Conservation (phyloP, 176 grass and related monocot genomes). For the Oropetium thomaeum region DNA sequence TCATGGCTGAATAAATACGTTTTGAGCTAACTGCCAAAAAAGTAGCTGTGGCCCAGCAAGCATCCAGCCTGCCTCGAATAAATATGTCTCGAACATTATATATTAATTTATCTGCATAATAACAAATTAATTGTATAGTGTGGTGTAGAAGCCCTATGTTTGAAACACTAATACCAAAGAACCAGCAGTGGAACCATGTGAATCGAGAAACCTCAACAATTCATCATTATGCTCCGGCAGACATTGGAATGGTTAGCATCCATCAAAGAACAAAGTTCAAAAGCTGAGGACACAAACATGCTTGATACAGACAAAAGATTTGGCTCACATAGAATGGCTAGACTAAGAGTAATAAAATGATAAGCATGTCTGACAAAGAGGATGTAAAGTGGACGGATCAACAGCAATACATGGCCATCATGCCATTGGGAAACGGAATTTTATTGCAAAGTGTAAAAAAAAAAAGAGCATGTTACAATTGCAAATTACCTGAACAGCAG, state of each 20-base stretch:
- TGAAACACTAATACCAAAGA: background rate
- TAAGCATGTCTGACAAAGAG: slow-evolving; percentile 13
- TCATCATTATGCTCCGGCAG: background rate
- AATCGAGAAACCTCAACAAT: background rate
- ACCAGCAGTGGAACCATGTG: background rate
- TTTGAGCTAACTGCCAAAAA: background rate
- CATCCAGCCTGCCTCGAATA: background rate
- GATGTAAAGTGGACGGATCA: background rate
- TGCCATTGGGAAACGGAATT: background rate
- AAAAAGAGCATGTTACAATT: background rate
- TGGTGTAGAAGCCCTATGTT: background rate
- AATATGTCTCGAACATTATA: background rate
- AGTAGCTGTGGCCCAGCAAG: background rate
- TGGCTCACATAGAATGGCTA: background rate
- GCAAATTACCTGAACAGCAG: slow-evolving; percentile 86
- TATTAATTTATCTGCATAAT: background rate
- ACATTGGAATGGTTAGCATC: background rate
- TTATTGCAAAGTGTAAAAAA: background rate
- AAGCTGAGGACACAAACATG: background rate
- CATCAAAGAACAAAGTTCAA: background rate
- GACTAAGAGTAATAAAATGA: background rate
- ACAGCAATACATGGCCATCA: background rate
- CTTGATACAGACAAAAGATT: slow-evolving; percentile 8
- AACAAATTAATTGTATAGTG: background rate
- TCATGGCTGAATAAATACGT: background rate